Conservation (phyloP, 169 alveolate genomes). For the Pseudocohnilembus persalinus region DNA sequence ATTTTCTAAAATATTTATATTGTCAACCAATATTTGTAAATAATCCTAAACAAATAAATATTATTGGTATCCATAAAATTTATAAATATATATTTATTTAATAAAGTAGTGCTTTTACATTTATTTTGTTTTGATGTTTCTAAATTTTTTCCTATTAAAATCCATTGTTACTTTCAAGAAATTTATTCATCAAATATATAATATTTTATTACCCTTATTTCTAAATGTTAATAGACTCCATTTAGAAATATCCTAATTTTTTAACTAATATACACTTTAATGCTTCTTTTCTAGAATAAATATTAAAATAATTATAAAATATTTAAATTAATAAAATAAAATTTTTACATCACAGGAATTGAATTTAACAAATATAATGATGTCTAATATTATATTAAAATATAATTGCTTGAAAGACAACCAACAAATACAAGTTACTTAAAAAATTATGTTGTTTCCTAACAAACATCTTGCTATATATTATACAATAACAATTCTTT, state of each 20-base stretch:
- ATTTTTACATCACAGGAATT: slow-evolving; percentile 13
- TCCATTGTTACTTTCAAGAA: not conserved
- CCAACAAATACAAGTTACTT: slow-evolving; percentile 11
- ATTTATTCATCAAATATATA: not conserved
- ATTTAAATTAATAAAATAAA: too few relatives aligned
- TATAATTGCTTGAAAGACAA: slow-evolving; percentile 11
- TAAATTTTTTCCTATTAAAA: too few relatives aligned
- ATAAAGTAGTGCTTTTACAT: too few relatives aligned
- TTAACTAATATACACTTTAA: not conserved
- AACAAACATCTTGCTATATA: not conserved
- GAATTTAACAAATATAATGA: slow-evolving; percentile 10
- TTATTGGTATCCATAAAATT: too few relatives aligned
- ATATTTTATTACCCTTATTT: not conserved
- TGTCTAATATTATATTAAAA: not conserved
- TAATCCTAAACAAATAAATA: not conserved
- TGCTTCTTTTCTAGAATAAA: not conserved
- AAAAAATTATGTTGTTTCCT: slow-evolving; percentile 3
- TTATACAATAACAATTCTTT: not conserved
- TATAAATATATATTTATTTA: too few relatives aligned
- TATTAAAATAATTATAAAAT: too few relatives aligned
- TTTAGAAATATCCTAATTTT: not conserved
- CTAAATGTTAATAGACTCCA: not conserved
- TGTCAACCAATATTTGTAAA: not conserved
- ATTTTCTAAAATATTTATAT: not conserved
- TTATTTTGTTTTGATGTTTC: not conserved